Evolutionary conservation across 805 yeast species (phyloP), one percentile per base, ranked within the genome.

Genomic region (Cyberlindnera subsufficiens): DNA sequence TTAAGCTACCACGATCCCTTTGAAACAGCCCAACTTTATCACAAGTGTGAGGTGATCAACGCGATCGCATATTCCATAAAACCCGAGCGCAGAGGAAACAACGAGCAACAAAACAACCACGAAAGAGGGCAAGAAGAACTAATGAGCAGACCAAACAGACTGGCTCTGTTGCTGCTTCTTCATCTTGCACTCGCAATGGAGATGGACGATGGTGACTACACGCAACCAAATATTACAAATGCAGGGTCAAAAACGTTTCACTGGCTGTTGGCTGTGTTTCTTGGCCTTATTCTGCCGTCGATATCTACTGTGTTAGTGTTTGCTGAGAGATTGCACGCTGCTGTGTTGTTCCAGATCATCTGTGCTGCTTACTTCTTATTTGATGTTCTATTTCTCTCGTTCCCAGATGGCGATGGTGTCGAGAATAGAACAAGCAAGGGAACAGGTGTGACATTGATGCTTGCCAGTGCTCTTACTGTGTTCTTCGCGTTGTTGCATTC

Each of bases 371-470:
- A 81, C 54, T 72, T 81, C 1, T 61, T 71, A 0, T 44, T 79
- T 20, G 93, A 84, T 45, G 74, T 78, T 3, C 36, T 79, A 3
- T 61, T 82, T 39, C 64, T 83, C 9, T 64, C 76, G 37, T 84
- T 82, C 54, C 81, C 85, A 1, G 91, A 84, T 56, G 67, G 68
- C 30, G 70, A 74, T 41, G 82, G 80, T 32, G 78, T 79, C 43
- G 91, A 84, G 56, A 83, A 82, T 58, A 63, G 74, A 43, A 78
- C 87, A 1, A 77, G 85, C 11, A 68, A 77, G 42, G 87, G 86
- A 0, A 77, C 88, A 0, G 77, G 78, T n/a, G 77, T 84, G 81
- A 74, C 78, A 49, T 64, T 82, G 39, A 58, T 74, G 20, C 56
- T 75, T 20, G 63, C 75, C 35, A 66, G 74, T 37, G 71, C 72